Conservation (phyloP, 371 early-diverging fungal species). For the Dichotomocladium elegans region DNA sequence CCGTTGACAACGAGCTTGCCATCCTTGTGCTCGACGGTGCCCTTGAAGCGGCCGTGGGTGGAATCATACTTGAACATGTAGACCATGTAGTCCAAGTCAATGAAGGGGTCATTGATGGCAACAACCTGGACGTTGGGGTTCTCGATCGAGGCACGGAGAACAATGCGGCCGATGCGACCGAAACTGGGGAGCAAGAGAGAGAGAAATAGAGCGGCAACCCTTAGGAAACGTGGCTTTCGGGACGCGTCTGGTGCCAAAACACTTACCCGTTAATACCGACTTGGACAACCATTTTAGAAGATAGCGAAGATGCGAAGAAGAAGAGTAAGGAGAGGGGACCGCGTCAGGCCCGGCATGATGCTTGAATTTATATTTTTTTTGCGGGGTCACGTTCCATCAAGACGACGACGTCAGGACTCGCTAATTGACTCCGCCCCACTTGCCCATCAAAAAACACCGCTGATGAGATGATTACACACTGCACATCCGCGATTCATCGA, state of each 20-base stretch:
- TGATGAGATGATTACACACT: background rate
- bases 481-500: no score
- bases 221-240: no score
- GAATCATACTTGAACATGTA: conserved; percentile 98
- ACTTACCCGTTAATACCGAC: conserved; percentile 96
- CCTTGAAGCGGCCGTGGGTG: conserved; percentile 92
- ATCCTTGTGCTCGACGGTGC: conserved; percentile 69
- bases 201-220: background rate
- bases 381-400: no score
- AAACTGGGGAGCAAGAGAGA: conserved; percentile 50
- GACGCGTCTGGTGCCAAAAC: no score
- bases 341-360: background rate
- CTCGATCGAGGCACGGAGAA: conserved; percentile 87
- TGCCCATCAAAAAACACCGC: background rate
- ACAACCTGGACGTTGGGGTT: conserved; percentile 82
- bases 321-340: conserved; percentile 11
- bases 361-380: conserved; percentile 15
- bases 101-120: conserved; percentile 98
- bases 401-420: conserved; percentile 6
- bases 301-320: conserved; percentile 8
- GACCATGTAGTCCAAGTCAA: conserved; percentile 93
- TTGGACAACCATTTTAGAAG: conserved; percentile 50
- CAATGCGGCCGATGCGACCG: conserved; percentile 98
- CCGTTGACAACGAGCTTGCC: conserved; percentile 88
- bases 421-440: background rate